phyloP scores from a whole-genome alignment of 2,329 filamentous ascomycete genomes.

The Fusarium pseudonygamai region DNA sequence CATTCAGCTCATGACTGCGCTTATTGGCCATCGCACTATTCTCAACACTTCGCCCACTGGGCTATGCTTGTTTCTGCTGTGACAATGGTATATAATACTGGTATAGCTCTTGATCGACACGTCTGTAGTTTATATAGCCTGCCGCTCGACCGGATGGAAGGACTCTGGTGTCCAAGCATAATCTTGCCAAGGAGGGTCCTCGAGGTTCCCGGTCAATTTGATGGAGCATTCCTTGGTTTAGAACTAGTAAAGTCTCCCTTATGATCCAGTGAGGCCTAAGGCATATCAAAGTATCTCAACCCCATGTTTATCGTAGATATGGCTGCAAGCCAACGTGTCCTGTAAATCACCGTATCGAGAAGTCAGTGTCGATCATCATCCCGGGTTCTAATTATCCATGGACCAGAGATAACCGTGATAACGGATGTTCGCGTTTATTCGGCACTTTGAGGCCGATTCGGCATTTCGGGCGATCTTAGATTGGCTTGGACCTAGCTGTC shows the following conservation, averaged over 20 bases:
- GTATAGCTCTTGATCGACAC: neutral
- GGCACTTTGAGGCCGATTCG: neutral
- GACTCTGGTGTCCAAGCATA: neutral
- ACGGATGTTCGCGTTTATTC: neutral
- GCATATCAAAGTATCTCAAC: accelerated
- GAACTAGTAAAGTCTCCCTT: neutral
- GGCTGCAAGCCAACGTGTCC: neutral
- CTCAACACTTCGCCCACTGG: neutral
- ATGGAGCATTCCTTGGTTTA: neutral
- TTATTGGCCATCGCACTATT: neutral
- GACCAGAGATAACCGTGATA: neutral
- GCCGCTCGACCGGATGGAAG: conserved; percentile 5
- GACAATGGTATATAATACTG: neutral
- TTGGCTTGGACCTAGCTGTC: too few species aligned
- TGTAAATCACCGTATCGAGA: too few species aligned
- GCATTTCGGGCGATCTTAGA: neutral
- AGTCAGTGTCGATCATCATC: neutral
- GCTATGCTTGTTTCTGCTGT: too few species aligned
- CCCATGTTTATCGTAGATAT: neutral
- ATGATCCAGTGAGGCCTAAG: accelerated
- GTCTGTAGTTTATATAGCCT: neutral
- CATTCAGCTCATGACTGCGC: neutral
- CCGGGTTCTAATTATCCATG: neutral
- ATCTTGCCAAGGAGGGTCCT: neutral
- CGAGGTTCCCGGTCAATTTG: neutral